Conservation (phyloP, 2,329 filamentous ascomycete genomes). For the Pseudogymnoascus sp. region DNA sequence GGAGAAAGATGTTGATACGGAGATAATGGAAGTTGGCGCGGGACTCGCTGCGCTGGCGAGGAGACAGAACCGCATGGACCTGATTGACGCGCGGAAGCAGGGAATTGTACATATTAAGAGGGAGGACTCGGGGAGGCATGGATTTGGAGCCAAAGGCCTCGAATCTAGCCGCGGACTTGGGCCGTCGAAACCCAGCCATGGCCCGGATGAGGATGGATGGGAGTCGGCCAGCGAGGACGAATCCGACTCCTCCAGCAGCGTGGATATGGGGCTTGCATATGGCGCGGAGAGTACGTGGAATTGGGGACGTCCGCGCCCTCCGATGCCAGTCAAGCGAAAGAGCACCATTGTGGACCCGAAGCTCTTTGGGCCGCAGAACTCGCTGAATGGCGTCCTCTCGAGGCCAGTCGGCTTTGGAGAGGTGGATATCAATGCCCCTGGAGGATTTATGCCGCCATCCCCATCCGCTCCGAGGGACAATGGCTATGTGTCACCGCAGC, state of each 20-base stretch:
- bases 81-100: slow-evolving; percentile 27
- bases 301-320: slow-evolving; percentile 26
- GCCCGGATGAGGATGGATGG: slow-evolving; percentile 47
- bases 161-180: slow-evolving; percentile 21
- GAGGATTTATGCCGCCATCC: neutral
- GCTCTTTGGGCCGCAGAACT: slow-evolving; percentile 54
- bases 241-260: slow-evolving; percentile 41
- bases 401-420: slow-evolving; percentile 50
- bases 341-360: slow-evolving; percentile 49
- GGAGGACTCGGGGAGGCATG: slow-evolving; percentile 7
- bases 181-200: slow-evolving; percentile 26
- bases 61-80: slow-evolving; percentile 30
- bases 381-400: slow-evolving; percentile 49
- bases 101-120: neutral
- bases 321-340: slow-evolving; percentile 32
- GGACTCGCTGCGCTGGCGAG: slow-evolving; percentile 40
- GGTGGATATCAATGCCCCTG: slow-evolving; percentile 25
- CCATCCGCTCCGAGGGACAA: neutral
- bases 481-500: neutral
- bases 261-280: slow-evolving; percentile 54
- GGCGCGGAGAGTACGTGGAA: slow-evolving; percentile 44
- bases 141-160: slow-evolving; percentile 1
- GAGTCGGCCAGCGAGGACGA: slow-evolving; percentile 51
- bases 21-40: slow-evolving; percentile 40
- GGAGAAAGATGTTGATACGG: slow-evolving; percentile 32